phyloP scores from a whole-genome alignment of 352 stramenopile genomes.

The Globisporangium polare region DNA sequence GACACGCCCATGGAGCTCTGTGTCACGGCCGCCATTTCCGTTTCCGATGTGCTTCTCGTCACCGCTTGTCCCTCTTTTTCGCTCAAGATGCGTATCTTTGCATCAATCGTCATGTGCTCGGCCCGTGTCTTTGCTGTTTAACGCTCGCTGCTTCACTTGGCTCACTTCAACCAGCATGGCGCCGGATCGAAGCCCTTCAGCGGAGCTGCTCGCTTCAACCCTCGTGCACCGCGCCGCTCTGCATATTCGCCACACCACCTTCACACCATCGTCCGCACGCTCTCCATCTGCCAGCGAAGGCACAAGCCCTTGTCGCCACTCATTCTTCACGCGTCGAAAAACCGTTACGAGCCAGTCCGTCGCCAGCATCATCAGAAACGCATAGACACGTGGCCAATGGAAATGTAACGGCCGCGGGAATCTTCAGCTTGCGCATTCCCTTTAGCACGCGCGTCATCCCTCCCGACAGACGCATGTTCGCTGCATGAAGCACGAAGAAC shows the following conservation, averaged over 20 bases:
- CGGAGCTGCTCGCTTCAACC: background rate
- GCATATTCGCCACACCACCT: background rate
- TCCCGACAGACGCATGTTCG: background rate
- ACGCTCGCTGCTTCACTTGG: background rate
- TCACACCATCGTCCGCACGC: background rate
- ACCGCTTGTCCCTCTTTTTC: no score
- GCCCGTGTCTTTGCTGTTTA: conserved; percentile 15
- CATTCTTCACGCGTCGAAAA: conserved; percentile 1
- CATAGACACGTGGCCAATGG: conserved; percentile 9
- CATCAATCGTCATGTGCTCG: background rate
- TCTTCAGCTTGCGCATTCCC: conserved; percentile 6
- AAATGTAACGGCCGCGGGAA: background rate
- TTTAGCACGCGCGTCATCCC: background rate
- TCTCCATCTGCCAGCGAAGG: background rate
- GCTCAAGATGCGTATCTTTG: no score
- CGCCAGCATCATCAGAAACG: conserved; percentile 3
- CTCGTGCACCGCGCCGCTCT: background rate
- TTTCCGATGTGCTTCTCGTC: background rate
- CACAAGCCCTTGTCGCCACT: background rate
- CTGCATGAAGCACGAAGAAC: no score
- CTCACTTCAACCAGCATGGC: background rate
- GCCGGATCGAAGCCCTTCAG: background rate
- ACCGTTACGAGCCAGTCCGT: conserved; percentile 8
- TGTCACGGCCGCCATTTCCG: background rate
- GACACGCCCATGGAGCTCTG: background rate